phyloP scores from a whole-genome alignment of 768 basidiomycete species.

The Rhodotorula paludigena region DNA sequence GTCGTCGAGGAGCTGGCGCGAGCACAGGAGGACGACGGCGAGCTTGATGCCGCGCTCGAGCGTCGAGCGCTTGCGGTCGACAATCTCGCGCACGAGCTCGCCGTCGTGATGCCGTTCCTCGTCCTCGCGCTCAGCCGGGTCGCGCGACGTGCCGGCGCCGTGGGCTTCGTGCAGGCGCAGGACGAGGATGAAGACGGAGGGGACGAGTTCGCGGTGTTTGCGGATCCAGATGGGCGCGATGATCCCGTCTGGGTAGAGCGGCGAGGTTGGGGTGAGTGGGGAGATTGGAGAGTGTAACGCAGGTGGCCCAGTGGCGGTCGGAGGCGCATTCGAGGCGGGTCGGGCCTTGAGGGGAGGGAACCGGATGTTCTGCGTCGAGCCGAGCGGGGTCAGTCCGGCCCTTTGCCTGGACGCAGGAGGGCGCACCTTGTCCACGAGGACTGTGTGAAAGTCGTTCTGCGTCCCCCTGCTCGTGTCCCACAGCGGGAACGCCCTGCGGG shows the following conservation, averaged over 20 bases:
- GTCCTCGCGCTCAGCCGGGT: conserved; percentile 50
- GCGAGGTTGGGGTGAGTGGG: conserved; percentile 79
- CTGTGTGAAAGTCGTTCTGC: conserved; percentile 61
- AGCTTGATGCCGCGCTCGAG: conserved; percentile 86
- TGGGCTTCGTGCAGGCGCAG: conserved; percentile 66
- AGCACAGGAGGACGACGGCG: conserved; percentile 89
- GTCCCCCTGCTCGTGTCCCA: conserved; percentile 44
- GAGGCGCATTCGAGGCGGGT: conserved; percentile 43
- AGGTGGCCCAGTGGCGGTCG: conserved; percentile 45
- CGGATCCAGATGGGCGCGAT: conserved; percentile 98
- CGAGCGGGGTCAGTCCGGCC: not conserved
- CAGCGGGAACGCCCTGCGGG: conserved; percentile 38
- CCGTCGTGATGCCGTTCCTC: conserved; percentile 70
- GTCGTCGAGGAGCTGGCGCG: conserved; percentile 79
- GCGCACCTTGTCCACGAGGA: conserved; percentile 73
- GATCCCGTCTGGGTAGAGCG: conserved; percentile 87
- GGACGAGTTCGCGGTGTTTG: conserved; percentile 86
- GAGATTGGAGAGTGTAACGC: conserved; percentile 79
- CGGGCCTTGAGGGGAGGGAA: conserved; percentile 80
- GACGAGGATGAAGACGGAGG: conserved; percentile 90
- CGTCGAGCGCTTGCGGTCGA: conserved; percentile 68
- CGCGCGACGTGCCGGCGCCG: conserved; percentile 46
- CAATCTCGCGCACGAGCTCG: conserved; percentile 73
- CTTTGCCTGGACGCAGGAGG: not conserved
- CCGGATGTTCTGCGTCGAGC: conserved; percentile 56